Evolutionary conservation across 345 rosid species (phyloP).

Genomic region (Pistacia atlantica): DNA sequence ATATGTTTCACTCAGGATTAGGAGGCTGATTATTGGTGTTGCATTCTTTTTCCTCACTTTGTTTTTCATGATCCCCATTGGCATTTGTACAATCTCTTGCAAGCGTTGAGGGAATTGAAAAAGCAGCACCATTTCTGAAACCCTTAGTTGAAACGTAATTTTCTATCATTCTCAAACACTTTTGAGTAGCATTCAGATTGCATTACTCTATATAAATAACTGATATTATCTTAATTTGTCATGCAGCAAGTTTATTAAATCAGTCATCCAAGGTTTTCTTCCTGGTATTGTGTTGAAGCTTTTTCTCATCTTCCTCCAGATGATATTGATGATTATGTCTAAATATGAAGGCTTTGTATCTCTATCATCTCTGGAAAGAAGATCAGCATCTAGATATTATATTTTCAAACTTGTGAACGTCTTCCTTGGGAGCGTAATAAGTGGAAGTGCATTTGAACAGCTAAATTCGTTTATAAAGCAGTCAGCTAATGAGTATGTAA

Average conservation of each 20-base stretch:
- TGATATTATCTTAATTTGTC: conserved; percentile 14
- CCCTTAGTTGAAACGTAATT: conserved; percentile 65
- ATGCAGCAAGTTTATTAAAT: conserved; percentile 61
- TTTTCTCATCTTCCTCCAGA: conserved; percentile 89
- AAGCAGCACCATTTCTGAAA: conserved; percentile 65
- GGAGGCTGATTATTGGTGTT: conserved; percentile 68
- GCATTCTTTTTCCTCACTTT: conserved; percentile 93
- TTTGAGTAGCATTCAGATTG: conserved; percentile 5
- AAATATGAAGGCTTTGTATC: conserved; percentile 89
- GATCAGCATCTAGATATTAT: conserved; percentile 86
- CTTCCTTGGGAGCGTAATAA: conserved; percentile 68
- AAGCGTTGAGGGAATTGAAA: conserved; percentile 78
- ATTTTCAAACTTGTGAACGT: conserved; percentile 78
- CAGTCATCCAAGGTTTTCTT: conserved; percentile 81
- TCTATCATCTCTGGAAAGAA: conserved; percentile 75
- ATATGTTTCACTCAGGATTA: conserved; percentile 66
- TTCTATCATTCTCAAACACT: conserved; percentile 1
- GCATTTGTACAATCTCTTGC: conserved; percentile 92
- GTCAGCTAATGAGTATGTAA: conserved; percentile 64
- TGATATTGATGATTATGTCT: conserved; percentile 94
- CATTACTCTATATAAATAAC: not conserved
- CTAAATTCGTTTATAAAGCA: conserved; percentile 63
- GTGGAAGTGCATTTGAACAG: conserved; percentile 85
- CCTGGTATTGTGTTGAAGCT: conserved; percentile 92
- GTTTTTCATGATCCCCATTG: conserved; percentile 92